phyloP scores from a whole-genome alignment of 768 basidiomycete genomes.

The Lentinula raphanica region DNA sequence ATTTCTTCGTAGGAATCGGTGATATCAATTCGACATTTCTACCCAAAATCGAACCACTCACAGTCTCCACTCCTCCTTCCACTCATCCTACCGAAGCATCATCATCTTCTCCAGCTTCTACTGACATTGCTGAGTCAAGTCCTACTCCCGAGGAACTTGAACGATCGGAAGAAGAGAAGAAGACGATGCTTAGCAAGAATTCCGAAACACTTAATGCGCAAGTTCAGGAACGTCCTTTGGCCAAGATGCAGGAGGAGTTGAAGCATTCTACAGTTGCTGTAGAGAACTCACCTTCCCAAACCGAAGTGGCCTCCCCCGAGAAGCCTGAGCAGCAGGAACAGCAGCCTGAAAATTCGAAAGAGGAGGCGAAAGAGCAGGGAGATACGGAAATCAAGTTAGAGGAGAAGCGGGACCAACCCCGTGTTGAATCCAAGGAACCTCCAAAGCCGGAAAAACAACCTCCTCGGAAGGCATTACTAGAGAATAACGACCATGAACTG shows the following conservation, averaged over 20 bases:
- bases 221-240: conserved; percentile 79
- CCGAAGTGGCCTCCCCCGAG: background rate
- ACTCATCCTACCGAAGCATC: conserved; percentile 12
- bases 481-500: conserved; percentile 84
- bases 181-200: conserved; percentile 63
- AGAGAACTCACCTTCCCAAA: conserved; percentile 1
- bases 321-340: background rate
- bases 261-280: conserved; percentile 39
- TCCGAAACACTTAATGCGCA: conserved; percentile 77
- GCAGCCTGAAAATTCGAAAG: background rate
- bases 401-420: background rate
- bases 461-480: conserved; percentile 68
- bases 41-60: conserved; percentile 65
- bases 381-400: background rate
- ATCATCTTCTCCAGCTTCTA: conserved; percentile 15
- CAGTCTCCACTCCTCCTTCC: conserved; percentile 27
- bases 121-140: conserved; percentile 11
- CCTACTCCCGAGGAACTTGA: conserved; percentile 37
- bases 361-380: background rate
- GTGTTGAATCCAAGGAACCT: conserved; percentile 13
- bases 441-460: conserved; percentile 37
- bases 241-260: conserved; percentile 80
- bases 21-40: conserved; percentile 97
- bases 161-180: conserved; percentile 37
- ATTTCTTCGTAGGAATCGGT: conserved; percentile 97